phyloP scores from a whole-genome alignment of 805 yeast species.

The Yarrowia deformans region DNA sequence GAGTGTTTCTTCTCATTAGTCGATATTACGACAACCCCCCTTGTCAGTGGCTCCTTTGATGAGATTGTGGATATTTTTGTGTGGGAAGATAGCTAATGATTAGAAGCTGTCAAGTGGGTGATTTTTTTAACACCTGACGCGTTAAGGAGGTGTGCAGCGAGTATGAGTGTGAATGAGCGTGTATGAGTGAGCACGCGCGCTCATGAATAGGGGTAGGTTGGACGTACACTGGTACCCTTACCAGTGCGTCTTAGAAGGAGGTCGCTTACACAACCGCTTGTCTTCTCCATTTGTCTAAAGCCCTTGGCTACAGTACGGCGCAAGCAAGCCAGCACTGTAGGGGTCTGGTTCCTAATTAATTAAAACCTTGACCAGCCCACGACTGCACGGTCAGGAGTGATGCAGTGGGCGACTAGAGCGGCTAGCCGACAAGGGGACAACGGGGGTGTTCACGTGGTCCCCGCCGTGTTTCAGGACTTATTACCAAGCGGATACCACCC shows the following conservation, averaged over 20 bases:
- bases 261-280: too few species aligned
- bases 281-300: too few species aligned
- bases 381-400: background rate
- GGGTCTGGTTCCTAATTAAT: background rate
- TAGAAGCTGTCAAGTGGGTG: too few species aligned
- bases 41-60: background rate
- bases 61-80: background rate
- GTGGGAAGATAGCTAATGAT: background rate
- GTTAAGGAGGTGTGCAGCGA: too few species aligned
- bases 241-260: too few species aligned
- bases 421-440: background rate
- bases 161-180: background rate
- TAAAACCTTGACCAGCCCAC: slow-evolving; percentile 3
- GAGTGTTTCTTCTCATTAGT: background rate
- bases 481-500: slow-evolving; percentile 14
- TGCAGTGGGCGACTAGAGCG: background rate
- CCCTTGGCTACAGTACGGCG: too few species aligned
- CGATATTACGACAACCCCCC: background rate
- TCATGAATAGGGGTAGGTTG: too few species aligned
- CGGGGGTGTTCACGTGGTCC: background rate
- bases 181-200: too few species aligned
- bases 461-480: background rate
- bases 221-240: too few species aligned
- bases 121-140: too few species aligned
- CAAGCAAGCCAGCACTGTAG: too few species aligned